A percentile compares a stretch with the other conserved stretches of the same genome.
phyloP scores from a whole-genome alignment of 1,139 yeast genomes.

The Saccharomyces hybrid region DNA sequence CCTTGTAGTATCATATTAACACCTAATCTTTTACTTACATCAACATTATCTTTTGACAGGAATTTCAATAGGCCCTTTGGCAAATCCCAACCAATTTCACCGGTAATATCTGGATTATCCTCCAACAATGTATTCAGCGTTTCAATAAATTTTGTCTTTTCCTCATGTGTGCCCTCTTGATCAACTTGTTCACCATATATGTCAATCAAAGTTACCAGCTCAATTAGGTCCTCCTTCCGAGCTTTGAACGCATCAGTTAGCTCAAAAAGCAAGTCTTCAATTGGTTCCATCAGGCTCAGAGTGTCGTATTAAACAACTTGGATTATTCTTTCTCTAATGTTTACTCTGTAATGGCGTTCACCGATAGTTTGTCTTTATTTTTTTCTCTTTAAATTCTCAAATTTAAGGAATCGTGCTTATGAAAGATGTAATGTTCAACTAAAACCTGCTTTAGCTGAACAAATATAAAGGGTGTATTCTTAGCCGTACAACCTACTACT shows the following conservation, averaged over 20 bases:
- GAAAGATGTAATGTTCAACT: not conserved
- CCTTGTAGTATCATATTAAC: slow-evolving; percentile 18
- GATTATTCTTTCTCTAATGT: not conserved
- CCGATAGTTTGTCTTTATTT: not conserved
- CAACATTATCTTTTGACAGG: slow-evolving; percentile 21
- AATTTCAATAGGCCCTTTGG: slow-evolving; percentile 55
- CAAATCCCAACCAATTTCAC: slow-evolving; percentile 81
- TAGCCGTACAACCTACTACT: not conserved
- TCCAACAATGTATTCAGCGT: slow-evolving; percentile 32
- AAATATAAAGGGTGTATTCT: not conserved
- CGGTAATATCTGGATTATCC: slow-evolving; percentile 12
- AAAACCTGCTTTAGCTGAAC: not conserved
- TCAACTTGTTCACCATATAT: slow-evolving; percentile 18
- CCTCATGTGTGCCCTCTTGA: slow-evolving; percentile 31
- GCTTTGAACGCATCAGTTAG: slow-evolving; percentile 13
- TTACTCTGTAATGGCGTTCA: not conserved
- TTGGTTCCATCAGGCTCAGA: slow-evolving; percentile 9
- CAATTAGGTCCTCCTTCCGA: slow-evolving; percentile 16
- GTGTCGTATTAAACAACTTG: not conserved
- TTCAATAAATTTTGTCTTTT: slow-evolving; percentile 40
- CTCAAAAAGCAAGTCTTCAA: slow-evolving; percentile 11
- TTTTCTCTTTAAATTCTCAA: not conserved
- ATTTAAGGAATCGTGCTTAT: not conserved
- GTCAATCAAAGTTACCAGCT: slow-evolving; percentile 21
- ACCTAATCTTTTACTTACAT: slow-evolving; percentile 11